Conservation (phyloP, 2,329 filamentous ascomycete species). For the Penicillium sp. region DNA sequence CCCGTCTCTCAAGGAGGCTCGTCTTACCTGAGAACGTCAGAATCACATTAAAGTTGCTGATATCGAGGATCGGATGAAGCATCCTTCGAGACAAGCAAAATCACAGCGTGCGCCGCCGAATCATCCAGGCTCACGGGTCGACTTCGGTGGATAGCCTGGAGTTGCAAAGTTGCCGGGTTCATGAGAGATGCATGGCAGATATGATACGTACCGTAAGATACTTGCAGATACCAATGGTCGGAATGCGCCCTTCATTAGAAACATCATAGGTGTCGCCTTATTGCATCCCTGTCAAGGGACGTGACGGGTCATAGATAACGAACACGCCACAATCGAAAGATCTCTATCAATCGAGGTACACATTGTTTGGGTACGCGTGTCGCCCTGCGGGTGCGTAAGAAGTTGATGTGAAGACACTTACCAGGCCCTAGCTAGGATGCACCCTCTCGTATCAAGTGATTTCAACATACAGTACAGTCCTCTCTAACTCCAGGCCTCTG, state of each 20-base stretch:
- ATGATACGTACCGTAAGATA: not conserved
- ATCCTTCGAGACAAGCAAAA: constrained; percentile 19
- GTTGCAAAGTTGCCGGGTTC: not conserved
- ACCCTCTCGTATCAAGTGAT: no score
- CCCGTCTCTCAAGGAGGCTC: not conserved
- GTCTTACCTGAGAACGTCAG: constrained; percentile 34
- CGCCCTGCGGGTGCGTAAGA: no score
- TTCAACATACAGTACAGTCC: no score
- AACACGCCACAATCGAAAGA: no score
- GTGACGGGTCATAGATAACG: not conserved
- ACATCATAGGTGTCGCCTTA: not conserved
- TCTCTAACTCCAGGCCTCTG: no score
- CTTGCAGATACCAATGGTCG: not conserved
- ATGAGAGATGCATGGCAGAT: not conserved
- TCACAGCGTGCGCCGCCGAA: not conserved
- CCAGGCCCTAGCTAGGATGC: no score
- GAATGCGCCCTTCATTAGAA: constrained; percentile 5
- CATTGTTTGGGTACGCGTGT: no score
- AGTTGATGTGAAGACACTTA: not conserved
- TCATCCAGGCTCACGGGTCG: not conserved
- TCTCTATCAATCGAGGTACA: no score
- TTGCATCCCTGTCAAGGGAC: not conserved
- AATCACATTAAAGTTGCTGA: constrained; percentile 36
- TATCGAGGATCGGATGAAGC: constrained; percentile 37
- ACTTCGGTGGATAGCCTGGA: not conserved